phyloP scores from a whole-genome alignment of 495 filamentous ascomycete genomes.

The Tuber brumale region DNA sequence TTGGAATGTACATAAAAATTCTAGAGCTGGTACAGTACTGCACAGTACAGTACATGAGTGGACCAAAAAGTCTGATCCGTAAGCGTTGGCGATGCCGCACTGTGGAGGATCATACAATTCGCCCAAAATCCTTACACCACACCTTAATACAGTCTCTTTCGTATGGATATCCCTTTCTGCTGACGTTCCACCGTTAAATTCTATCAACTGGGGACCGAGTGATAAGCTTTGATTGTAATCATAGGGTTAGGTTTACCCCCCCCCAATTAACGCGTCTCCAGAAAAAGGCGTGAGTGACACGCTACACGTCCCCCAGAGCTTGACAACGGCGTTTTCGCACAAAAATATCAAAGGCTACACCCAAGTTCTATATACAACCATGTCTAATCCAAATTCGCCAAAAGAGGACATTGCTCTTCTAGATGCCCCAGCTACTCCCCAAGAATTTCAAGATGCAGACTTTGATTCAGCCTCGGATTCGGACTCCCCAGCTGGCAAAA shows the following conservation, averaged over 20 bases:
- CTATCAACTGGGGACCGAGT: background rate
- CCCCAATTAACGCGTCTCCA: slow-evolving; percentile 28
- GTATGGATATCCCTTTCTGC: background rate
- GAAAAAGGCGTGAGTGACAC: background rate
- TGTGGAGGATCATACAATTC: background rate
- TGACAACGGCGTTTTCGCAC: slow-evolving; percentile 15
- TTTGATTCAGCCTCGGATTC: slow-evolving; percentile 9
- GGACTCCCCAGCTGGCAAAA: background rate
- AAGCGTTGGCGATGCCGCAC: background rate
- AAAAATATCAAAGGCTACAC: slow-evolving; percentile 11
- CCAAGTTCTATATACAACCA: slow-evolving; percentile 10
- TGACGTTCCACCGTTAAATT: background rate
- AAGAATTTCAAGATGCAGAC: background rate
- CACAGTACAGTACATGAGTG: background rate
- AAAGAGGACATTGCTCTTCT: slow-evolving; percentile 30
- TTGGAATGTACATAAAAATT: background rate
- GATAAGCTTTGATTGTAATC: background rate
- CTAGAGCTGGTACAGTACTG: background rate
- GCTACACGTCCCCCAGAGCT: background rate
- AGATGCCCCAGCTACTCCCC: slow-evolving; percentile 23
- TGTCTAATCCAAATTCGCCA: slow-evolving; percentile 17
- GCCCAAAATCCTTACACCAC: background rate
- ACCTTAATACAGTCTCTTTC: background rate
- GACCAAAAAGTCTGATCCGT: background rate
- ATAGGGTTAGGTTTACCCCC: background rate